A percentile compares a stretch with the other conserved stretches of the same genome.
phyloP scores from a whole-genome alignment of 2,329 filamentous ascomycete genomes.

The Paracoccidioides brasiliensis region DNA sequence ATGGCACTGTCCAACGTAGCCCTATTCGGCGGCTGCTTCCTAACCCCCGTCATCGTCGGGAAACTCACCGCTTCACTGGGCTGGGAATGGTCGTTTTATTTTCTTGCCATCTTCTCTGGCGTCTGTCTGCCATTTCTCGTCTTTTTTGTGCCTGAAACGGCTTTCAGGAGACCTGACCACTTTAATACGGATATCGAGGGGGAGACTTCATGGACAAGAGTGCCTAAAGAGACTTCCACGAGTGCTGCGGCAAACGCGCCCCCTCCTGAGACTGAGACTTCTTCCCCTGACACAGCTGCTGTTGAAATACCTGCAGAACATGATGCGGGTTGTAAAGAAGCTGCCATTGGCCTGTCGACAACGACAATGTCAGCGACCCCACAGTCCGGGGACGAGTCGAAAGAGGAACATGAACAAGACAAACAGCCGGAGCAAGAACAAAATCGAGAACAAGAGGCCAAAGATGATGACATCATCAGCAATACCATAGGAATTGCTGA shows the following conservation, averaged over 20 bases:
- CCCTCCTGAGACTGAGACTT: too few relatives aligned
- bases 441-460: neutral
- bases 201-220: slow-evolving; percentile 15
- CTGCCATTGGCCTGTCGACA: neutral
- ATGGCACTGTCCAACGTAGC: slow-evolving; percentile 71
- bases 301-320: slow-evolving; percentile 3
- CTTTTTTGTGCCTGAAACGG: slow-evolving; percentile 74
- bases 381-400: neutral
- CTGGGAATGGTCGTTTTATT: slow-evolving; percentile 83
- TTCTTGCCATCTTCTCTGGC: slow-evolving; percentile 72
- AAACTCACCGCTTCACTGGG: slow-evolving; percentile 64
- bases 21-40: slow-evolving; percentile 58
- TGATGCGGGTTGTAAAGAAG: neutral
- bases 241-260: too few relatives aligned
- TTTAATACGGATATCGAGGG: slow-evolving; percentile 57
- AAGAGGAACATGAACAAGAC: neutral
- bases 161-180: slow-evolving; percentile 52
- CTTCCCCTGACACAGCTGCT: too few relatives aligned
- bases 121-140: slow-evolving; percentile 57
- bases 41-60: slow-evolving; percentile 81
- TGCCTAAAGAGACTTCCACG: slow-evolving; percentile 1
- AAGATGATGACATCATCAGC: neutral
- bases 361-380: neutral
- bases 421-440: neutral
- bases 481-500: neutral